These are phyloP conservation scores for Populus trichocarpa DNA, from an alignment of 441 rosid species.

Conservation along the genomic window DNA sequence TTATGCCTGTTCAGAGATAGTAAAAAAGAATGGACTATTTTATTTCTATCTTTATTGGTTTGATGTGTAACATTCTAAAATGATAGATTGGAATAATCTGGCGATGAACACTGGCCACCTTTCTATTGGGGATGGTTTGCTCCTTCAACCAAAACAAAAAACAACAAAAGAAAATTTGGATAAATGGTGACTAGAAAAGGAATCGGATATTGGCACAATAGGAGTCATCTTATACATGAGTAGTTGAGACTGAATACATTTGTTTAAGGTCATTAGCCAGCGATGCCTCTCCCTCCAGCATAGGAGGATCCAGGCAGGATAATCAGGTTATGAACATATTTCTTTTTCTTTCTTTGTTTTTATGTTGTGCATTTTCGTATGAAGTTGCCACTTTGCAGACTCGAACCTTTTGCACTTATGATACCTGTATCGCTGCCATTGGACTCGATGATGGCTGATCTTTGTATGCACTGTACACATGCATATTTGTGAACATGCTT, in stretches of 20 bases:
- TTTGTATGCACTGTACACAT: not conserved
- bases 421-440: not conserved
- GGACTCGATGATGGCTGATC: not conserved
- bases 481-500: not conserved
- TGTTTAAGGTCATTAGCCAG: not conserved
- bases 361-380: not conserved
- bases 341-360: too few relatives aligned
- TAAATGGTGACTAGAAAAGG: not conserved
- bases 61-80: not conserved
- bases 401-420: too few relatives aligned
- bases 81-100: not conserved
- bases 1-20: not conserved
- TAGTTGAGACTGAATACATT: not conserved
- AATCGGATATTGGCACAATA: not conserved
- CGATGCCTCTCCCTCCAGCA: too few relatives aligned
- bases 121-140: not conserved
- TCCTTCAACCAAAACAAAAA: not conserved
- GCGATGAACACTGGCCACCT: not conserved
- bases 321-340: not conserved
- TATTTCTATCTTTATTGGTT: not conserved
- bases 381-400: not conserved
- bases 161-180: not conserved
- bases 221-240: not conserved
- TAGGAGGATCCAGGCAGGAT: not conserved
- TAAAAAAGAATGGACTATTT: not conserved